Conservation (phyloP, 2,329 filamentous ascomycete species). For the Mariannaea elegans region DNA sequence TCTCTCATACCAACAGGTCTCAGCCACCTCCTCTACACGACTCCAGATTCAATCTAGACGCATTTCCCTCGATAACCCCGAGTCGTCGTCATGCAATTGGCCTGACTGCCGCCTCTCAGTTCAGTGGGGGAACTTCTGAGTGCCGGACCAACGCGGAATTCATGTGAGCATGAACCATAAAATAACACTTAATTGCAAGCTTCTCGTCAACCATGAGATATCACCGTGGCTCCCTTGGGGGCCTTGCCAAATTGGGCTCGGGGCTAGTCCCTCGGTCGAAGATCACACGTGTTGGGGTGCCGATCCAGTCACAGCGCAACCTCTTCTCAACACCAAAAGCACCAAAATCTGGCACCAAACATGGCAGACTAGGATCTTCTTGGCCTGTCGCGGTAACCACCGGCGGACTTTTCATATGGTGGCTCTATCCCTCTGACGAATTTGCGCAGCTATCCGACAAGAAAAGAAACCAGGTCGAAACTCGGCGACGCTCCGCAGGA, state of each 20-base stretch:
- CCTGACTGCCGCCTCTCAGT: background rate
- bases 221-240: conserved; percentile 32
- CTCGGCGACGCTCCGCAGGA: conserved; percentile 22
- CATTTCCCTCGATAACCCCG: background rate
- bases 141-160: background rate
- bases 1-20: conserved; percentile 15
- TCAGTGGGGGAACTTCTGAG: background rate
- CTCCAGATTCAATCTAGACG: background rate
- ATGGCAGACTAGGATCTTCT: conserved; percentile 35
- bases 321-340: conserved; percentile 27
- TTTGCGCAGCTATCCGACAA: conserved; percentile 48
- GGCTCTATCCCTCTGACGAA: conserved; percentile 54
- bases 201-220: conserved; percentile 31
- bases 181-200: background rate
- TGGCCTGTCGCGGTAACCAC: conserved; percentile 46
- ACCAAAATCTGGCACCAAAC: conserved; percentile 23
- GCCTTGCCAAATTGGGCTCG: conserved; percentile 21
- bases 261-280: conserved; percentile 30
- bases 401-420: conserved; percentile 52
- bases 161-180: conserved; percentile 9
- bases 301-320: conserved; percentile 24
- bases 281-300: conserved; percentile 16
- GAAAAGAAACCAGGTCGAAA: conserved; percentile 17
- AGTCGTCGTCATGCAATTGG: conserved; percentile 11
- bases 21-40: background rate